Percentiles rank a stretch among this genome's conserved stretches.
These are phyloP conservation scores for Eucalyptus brandiana DNA, from an alignment of 345 rosid genomes.

Conservation along the genomic window DNA sequence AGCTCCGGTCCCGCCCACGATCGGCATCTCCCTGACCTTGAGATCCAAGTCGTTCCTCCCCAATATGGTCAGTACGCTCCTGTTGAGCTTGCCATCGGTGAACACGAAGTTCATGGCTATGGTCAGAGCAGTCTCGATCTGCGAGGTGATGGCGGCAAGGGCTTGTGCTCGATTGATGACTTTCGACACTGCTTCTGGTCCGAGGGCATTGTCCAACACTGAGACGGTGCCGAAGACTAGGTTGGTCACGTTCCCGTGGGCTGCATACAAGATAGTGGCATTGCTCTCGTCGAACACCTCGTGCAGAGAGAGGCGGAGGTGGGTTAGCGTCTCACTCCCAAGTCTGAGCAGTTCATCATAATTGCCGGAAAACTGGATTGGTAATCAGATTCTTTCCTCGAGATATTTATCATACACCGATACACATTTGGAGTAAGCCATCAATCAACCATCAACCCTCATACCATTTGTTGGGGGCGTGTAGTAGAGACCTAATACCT, in stretches of 20 bases:
- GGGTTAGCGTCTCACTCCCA: neutral
- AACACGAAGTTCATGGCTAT: constrained; percentile 14
- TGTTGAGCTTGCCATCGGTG: constrained; percentile 11
- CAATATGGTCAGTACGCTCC: constrained; percentile 2
- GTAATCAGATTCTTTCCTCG: too few species aligned
- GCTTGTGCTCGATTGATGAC: constrained; percentile 14
- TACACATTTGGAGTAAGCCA: too few species aligned
- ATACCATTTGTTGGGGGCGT: too few species aligned
- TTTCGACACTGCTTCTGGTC: neutral
- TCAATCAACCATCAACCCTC: too few species aligned
- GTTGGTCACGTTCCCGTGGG: neutral
- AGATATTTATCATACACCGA: too few species aligned
- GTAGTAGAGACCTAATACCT: too few species aligned
- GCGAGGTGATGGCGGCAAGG: constrained; percentile 5
- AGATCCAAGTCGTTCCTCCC: constrained; percentile 3
- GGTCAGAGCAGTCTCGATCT: neutral
- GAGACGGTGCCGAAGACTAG: neutral
- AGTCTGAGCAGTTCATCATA: neutral
- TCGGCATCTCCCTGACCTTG: constrained; percentile 10
- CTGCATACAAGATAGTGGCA: neutral
- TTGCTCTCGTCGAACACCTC: neutral
- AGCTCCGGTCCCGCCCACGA: constrained; percentile 6
- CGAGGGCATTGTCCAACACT: neutral
- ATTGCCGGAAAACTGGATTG: too few species aligned
- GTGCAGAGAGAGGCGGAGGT: neutral